A percentile compares a stretch with the other conserved stretches of the same genome.
Conservation (phyloP, 495 filamentous ascomycete species). For the Podospora tetraspora region DNA sequence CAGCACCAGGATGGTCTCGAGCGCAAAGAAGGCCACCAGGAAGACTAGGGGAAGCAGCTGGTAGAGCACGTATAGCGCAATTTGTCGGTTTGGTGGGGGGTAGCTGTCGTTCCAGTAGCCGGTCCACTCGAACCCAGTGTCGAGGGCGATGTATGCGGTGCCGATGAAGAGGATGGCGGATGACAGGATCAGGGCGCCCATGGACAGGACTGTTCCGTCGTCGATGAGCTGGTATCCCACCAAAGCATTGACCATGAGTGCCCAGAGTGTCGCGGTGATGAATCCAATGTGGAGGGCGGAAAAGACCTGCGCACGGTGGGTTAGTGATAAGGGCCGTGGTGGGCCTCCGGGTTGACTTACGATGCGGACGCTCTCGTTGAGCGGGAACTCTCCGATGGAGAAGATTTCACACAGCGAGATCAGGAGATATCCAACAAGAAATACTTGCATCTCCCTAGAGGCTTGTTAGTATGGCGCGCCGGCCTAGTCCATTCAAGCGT, state of each 20-base stretch:
- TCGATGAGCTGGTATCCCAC: conserved; percentile 93
- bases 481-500: background rate
- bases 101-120: conserved; percentile 60
- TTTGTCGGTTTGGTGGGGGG: conserved; percentile 57
- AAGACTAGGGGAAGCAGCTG: conserved; percentile 88
- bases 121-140: conserved; percentile 87
- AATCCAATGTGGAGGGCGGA: conserved; percentile 87
- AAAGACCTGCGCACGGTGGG: conserved; percentile 59
- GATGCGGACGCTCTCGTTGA: conserved; percentile 59
- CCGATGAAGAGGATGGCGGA: conserved; percentile 72
- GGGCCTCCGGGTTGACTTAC: conserved; percentile 46
- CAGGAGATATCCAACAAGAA: conserved; percentile 80
- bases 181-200: conserved; percentile 69
- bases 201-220: conserved; percentile 80
- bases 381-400: conserved; percentile 81
- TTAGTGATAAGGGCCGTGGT: conserved; percentile 11
- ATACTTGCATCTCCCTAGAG: conserved; percentile 89
- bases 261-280: conserved; percentile 83
- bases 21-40: conserved; percentile 71
- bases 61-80: conserved; percentile 89
- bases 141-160: conserved; percentile 90
- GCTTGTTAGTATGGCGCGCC: conserved; percentile 20
- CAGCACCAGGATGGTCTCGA: conserved; percentile 79
- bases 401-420: conserved; percentile 96
- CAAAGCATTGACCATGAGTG: conserved; percentile 84